Conservation (phyloP, 2,329 filamentous ascomycete species). For the Fusarium sp. region DNA sequence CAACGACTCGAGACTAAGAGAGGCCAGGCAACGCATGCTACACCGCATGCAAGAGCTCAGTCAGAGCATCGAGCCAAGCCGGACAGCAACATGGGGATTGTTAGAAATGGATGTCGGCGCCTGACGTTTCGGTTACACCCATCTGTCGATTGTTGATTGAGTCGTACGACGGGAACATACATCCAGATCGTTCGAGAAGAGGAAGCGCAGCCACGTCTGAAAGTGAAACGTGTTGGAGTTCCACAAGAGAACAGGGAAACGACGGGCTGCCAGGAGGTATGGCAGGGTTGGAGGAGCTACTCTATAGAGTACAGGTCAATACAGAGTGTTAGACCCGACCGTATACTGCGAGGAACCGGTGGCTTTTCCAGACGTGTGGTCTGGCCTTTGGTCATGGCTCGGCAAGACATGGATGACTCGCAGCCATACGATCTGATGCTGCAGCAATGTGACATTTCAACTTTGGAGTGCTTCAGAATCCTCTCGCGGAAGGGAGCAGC, state of each 20-base stretch:
- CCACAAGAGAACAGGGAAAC: conserved; percentile 6
- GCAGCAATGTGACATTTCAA: conserved; percentile 36
- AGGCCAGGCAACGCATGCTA: conserved; percentile 5
- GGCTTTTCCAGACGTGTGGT: conserved; percentile 36
- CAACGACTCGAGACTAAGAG: conserved; percentile 17
- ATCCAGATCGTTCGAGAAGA: conserved; percentile 41
- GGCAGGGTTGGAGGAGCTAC: conserved; percentile 1
- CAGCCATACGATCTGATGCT: conserved; percentile 40
- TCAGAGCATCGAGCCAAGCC: conserved; percentile 3
- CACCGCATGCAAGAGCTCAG: conserved; percentile 1
- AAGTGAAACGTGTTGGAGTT: conserved; percentile 29
- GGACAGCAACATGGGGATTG: conserved; percentile 14
- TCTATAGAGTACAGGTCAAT: conserved; percentile 15
- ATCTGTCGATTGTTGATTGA: conserved; percentile 9
- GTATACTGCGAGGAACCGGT: conserved; percentile 17
- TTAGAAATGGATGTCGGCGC: conserved; percentile 20
- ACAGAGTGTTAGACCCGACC: conserved; percentile 4
- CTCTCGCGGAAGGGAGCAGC: conserved; percentile 2
- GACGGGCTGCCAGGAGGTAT: conserved; percentile 11
- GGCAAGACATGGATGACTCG: conserved; percentile 41
- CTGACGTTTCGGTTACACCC: conserved; percentile 22
- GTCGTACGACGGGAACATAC: conserved; percentile 33
- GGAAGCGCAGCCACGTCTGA: conserved; percentile 37
- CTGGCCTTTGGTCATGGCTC: conserved; percentile 12
- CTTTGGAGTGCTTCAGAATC: conserved; percentile 12